Percentiles rank a stretch among this genome's conserved stretches.
Conservation (phyloP, 2,329 filamentous ascomycete genomes). For the Fusarium lyarnte region DNA sequence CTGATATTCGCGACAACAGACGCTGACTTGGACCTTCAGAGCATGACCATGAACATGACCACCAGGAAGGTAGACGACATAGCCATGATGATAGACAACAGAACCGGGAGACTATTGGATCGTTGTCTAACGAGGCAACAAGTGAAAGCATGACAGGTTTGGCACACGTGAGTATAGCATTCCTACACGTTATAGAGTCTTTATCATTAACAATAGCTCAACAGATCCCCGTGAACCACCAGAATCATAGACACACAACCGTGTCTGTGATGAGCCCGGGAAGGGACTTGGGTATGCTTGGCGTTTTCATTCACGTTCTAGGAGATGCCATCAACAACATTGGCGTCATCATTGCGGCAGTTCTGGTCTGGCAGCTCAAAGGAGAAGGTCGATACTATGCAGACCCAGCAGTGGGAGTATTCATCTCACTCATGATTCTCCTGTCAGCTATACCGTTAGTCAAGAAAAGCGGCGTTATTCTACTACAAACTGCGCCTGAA, state of each 20-base stretch:
- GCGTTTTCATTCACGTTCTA: constrained; percentile 75
- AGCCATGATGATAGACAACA: constrained; percentile 1
- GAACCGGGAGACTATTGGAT: constrained; percentile 10
- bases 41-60: constrained; percentile 53
- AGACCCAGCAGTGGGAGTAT: constrained; percentile 74
- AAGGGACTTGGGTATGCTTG: constrained; percentile 75
- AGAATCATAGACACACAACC: constrained; percentile 60
- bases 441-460: constrained; percentile 70
- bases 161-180: constrained; percentile 27
- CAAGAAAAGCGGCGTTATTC: constrained; percentile 69
- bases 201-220: constrained; percentile 18
- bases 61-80: constrained; percentile 42
- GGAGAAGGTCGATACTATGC: constrained; percentile 72
- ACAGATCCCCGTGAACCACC: constrained; percentile 48
- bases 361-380: constrained; percentile 73
- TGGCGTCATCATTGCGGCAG: constrained; percentile 75
- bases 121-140: constrained; percentile 3
- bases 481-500: constrained; percentile 72
- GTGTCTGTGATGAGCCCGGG: constrained; percentile 46
- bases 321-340: constrained; percentile 81
- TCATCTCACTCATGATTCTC: constrained; percentile 78
- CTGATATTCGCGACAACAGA: background rate
- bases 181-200: background rate
- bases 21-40: constrained; percentile 25
- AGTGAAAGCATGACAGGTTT: constrained; percentile 23